Percentiles rank a stretch among this genome's conserved stretches.
phyloP scores from a whole-genome alignment of 2,329 filamentous ascomycete species.

The Ophiobolus disseminans region DNA sequence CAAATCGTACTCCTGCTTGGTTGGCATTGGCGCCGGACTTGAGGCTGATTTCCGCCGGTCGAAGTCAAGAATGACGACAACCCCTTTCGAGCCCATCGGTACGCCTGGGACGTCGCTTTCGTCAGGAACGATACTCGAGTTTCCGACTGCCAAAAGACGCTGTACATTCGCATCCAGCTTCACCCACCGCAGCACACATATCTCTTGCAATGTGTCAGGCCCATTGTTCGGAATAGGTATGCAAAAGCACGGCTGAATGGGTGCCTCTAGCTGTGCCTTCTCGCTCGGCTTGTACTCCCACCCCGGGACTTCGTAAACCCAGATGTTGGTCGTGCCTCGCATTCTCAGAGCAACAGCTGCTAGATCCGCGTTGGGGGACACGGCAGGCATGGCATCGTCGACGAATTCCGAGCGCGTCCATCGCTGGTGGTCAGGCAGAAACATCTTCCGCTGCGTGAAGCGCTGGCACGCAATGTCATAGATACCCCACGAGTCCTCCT shows the following conservation, averaged over 20 bases:
- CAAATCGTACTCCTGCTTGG: slow-evolving; percentile 46
- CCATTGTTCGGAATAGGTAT: slow-evolving; percentile 44
- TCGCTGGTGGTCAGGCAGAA: slow-evolving; percentile 46
- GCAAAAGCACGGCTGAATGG: slow-evolving; percentile 48
- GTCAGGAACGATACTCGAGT: slow-evolving; percentile 34
- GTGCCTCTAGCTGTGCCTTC: slow-evolving; percentile 34
- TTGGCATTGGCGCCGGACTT: slow-evolving; percentile 28
- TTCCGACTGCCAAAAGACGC: slow-evolving; percentile 49
- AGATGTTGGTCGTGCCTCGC: slow-evolving; percentile 48
- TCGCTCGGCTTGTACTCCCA: slow-evolving; percentile 42
- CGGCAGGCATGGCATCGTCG: slow-evolving; percentile 51
- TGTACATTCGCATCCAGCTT: slow-evolving; percentile 37
- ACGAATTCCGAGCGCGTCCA: slow-evolving; percentile 50
- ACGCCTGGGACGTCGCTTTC: slow-evolving; percentile 35
- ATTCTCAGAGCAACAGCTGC: slow-evolving; percentile 49
- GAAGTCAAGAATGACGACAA: slow-evolving; percentile 50
- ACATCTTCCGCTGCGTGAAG: slow-evolving; percentile 50
- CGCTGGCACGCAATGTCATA: slow-evolving; percentile 49
- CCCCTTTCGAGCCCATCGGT: slow-evolving; percentile 44
- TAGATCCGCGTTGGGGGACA: slow-evolving; percentile 47
- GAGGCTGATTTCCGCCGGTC: slow-evolving; percentile 37
- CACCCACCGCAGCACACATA: slow-evolving; percentile 48
- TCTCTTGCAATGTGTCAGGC: slow-evolving; percentile 44
- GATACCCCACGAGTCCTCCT: slow-evolving; percentile 51
- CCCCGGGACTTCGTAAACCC: slow-evolving; percentile 49